Evolutionary conservation across 768 basidiomycete genomes (phyloP).

Genomic region (Infundibulicybe gibba): DNA sequence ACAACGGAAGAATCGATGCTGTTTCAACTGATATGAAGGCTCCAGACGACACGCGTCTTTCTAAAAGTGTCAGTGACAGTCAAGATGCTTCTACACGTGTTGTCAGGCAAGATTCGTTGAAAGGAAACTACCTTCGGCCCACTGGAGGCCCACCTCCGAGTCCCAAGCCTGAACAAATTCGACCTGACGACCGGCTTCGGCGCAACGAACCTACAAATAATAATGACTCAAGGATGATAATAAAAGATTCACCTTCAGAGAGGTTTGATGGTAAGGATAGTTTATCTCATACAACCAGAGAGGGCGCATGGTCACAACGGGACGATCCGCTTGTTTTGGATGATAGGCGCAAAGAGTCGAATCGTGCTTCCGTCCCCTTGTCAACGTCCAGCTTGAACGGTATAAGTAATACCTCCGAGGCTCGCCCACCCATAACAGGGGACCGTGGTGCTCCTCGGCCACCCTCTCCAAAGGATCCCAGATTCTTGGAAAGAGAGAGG

Average conservation of each 20-base stretch:
- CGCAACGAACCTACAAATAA: background rate
- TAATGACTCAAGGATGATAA: slow-evolving; percentile 12
- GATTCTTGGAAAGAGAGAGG: slow-evolving; percentile 27
- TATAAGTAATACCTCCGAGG: slow-evolving; percentile 9
- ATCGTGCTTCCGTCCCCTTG: slow-evolving; percentile 11
- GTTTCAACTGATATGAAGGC: no score
- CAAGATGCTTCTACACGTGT: no score
- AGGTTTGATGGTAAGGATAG: slow-evolving; percentile 23
- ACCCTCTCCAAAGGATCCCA: slow-evolving; percentile 23
- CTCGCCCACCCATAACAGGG: slow-evolving; percentile 5
- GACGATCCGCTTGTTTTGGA: slow-evolving; percentile 18
- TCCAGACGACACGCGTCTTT: no score
- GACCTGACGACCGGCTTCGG: slow-evolving; percentile 11
- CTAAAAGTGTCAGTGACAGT: no score
- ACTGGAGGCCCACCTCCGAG: no score
- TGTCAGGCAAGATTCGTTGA: no score
- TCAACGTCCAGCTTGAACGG: slow-evolving; percentile 8
- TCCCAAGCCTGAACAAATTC: no score
- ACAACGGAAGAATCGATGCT: no score
- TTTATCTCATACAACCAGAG: slow-evolving; percentile 12
- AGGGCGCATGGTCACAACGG: slow-evolving; percentile 22
- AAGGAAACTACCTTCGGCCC: no score
- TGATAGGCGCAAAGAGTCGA: slow-evolving; percentile 25
- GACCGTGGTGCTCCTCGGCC: slow-evolving; percentile 10
- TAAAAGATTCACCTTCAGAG: slow-evolving; percentile 13